Percentiles rank a stretch among this genome's conserved stretches.
Conservation (phyloP, 148 eudicot genomes). For the Cornus florida region DNA sequence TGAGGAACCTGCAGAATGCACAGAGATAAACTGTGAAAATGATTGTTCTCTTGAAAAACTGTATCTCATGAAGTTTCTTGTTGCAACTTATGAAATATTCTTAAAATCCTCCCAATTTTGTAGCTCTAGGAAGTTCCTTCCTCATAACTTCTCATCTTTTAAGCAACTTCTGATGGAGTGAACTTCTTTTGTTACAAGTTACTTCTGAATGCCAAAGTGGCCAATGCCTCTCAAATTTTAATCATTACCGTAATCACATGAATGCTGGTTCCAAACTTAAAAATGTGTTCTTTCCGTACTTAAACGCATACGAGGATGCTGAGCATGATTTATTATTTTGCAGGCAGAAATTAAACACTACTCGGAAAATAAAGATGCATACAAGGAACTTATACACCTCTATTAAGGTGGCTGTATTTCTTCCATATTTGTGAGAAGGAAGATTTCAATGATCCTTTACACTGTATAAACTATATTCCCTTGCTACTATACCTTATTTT, state of each 20-base stretch:
- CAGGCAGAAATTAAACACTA: constrained; percentile 63
- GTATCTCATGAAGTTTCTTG: neutral
- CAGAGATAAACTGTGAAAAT: neutral
- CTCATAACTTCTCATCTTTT: too few species aligned
- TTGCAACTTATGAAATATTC: neutral
- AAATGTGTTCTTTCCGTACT: neutral
- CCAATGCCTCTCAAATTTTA: too few species aligned
- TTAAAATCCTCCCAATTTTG: neutral
- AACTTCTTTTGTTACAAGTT: too few species aligned
- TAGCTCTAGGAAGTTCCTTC: neutral
- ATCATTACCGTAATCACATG: too few species aligned
- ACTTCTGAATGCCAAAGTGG: too few species aligned
- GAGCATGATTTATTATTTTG: constrained; percentile 7
- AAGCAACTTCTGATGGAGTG: too few species aligned
- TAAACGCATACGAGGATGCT: neutral
- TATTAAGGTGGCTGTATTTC: constrained; percentile 23
- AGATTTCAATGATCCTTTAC: too few species aligned
- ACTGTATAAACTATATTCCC: too few species aligned
- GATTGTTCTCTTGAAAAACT: neutral
- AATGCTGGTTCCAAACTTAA: too few species aligned
- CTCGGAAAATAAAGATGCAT: constrained; percentile 47
- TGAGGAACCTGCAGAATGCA: neutral
- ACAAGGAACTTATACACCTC: constrained; percentile 51
- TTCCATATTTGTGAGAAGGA: too few species aligned
- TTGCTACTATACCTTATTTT: too few species aligned